A percentile compares a stretch with the other conserved stretches of the same genome.
Evolutionary conservation across 495 filamentous ascomycete genomes (phyloP).

Genomic region (Ascodesmis nigricans): DNA sequence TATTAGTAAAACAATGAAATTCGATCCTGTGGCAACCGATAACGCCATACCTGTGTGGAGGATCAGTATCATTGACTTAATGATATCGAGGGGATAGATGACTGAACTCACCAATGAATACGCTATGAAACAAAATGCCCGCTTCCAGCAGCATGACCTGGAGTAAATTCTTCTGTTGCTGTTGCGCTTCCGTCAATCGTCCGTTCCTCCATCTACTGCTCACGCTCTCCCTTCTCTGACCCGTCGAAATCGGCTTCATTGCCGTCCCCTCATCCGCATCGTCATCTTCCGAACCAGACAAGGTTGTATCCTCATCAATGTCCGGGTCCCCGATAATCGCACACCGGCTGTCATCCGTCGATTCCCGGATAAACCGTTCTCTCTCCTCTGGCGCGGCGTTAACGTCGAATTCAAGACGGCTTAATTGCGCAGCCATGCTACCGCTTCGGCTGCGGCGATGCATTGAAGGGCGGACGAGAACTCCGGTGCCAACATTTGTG

Average conservation of each 20-base stretch:
- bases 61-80: neutral
- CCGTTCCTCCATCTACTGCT: conserved; percentile 4
- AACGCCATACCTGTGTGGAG: conserved; percentile 46
- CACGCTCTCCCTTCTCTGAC: neutral
- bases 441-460: neutral
- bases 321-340: too few species aligned
- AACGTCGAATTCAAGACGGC: too few species aligned
- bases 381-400: too few species aligned
- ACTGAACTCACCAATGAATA: conserved; percentile 29
- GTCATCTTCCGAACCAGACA: too few species aligned
- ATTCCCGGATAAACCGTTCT: too few species aligned
- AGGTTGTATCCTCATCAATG: neutral
- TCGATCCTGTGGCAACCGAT: conserved; percentile 55
- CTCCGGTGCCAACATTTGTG: neutral
- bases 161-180: conserved; percentile 6
- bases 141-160: conserved; percentile 26
- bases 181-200: conserved; percentile 7
- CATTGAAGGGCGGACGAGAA: neutral
- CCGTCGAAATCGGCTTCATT: neutral
- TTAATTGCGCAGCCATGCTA: too few species aligned
- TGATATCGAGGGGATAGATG: neutral
- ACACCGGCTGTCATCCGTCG: too few species aligned
- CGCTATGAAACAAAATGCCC: conserved; percentile 57
- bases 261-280: neutral
- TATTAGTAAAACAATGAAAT: conserved; percentile 57